Base-by-base conservation (phyloP, 2,329 filamentous ascomycete species). In the Basipetospora chlamydospora region DNA sequence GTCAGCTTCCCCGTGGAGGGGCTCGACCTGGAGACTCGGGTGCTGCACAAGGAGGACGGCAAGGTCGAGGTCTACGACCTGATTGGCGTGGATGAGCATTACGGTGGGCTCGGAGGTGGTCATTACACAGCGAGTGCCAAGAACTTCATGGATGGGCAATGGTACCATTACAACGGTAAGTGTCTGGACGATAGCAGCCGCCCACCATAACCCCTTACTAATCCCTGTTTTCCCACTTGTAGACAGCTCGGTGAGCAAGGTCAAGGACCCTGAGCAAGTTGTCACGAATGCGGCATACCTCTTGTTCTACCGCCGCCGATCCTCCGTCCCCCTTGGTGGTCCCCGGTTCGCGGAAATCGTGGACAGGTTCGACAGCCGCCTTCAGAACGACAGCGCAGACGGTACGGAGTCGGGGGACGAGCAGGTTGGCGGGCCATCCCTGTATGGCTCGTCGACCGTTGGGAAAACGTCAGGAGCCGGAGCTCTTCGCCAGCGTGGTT, bases 151-250 rank as follows among this genome's bases (percentile, higher is more conserved):
- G 85, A 93, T 49, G 72, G 72, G 39, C 67, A 81, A 55, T 98
- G 90, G 90, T 95, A 95, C 55, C 83, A 92, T 47, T 96, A 92
- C 56, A 96, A 98, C 55, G 88, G 87, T 90, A 66, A 58, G 77
- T 59, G 10, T 32, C 4, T n/a, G n/a, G n/a, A n/a, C n/a, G n/a
- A n/a, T n/a, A n/a, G 7, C 6, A 34, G 20, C 22, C 28, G 15
- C 15, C n/a, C 25, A 26, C 25, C 9, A 8, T 30, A 8, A 16
- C 8, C 8, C 15, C 31, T 6, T 15, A 9, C 18, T 9, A 8
- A 22, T 9, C n/a, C n/a, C 11, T 15, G 13, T 5, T 10, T 35
- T 10, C 12, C 17, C 13, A 26, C 12, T 12, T 30, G 12, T 48
- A 93, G 87, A 95, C 58, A 81, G 83, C 6, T 73, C 70, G 10